These are phyloP conservation scores for Wickerhamiella vanderwaltii DNA, from an alignment of 805 yeast genomes.

Conservation along the genomic window DNA sequence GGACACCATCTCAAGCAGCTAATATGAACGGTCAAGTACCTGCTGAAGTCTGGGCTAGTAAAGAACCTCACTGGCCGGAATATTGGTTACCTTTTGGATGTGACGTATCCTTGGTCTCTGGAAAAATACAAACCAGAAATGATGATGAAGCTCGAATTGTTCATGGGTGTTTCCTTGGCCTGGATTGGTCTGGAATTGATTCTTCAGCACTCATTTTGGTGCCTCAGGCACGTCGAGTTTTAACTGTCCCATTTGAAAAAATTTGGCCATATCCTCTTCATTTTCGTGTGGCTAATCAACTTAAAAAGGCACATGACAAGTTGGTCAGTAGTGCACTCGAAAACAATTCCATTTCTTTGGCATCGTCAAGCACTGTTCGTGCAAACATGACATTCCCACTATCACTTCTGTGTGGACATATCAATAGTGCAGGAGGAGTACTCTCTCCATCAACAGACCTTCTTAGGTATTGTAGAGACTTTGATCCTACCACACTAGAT, in stretches of 20 bases:
- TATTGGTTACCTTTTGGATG: conserved; percentile 1
- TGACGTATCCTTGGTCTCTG: neutral
- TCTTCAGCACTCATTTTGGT: neutral
- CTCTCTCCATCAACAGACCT: no score
- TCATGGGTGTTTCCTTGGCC: neutral
- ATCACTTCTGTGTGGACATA: no score
- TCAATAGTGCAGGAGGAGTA: no score
- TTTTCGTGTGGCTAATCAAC: neutral
- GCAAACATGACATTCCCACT: no score
- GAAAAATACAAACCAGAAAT: neutral
- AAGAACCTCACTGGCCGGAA: neutral
- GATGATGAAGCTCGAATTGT: neutral
- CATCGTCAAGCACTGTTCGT: no score
- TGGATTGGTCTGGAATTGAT: neutral
- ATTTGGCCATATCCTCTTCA: neutral
- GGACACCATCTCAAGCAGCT: neutral
- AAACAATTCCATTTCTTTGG: no score
- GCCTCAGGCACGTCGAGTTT: neutral
- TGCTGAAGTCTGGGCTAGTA: neutral
- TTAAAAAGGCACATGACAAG: no score
- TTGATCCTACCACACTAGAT: no score
- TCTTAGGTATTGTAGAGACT: no score
- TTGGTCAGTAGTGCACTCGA: no score
- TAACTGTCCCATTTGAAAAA: neutral
- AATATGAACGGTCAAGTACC: neutral